Conservation (phyloP, 345 rosid species). For the Bruguiera gymnorhiza region DNA sequence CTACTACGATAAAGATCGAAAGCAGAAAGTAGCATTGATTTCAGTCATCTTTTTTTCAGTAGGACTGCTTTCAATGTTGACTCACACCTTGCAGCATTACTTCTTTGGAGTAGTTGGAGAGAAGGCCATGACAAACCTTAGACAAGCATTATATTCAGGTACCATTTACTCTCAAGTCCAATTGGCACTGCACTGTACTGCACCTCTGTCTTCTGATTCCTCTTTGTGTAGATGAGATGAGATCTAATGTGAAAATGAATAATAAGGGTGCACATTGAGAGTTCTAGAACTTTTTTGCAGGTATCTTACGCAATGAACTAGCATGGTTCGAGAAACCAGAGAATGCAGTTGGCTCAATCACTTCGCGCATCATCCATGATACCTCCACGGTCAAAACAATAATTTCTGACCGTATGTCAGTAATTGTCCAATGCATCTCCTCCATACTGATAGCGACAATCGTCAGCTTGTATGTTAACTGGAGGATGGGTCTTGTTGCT, state of each 20-base stretch:
- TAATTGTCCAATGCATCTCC: slow-evolving; percentile 60
- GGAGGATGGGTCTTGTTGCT: slow-evolving; percentile 66
- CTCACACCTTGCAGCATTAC: slow-evolving; percentile 63
- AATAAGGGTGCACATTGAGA: not conserved
- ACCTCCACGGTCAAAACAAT: slow-evolving; percentile 58
- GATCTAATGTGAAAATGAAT: too few relatives aligned
- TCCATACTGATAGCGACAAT: slow-evolving; percentile 61
- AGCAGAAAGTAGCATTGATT: slow-evolving; percentile 38
- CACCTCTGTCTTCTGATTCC: not conserved
- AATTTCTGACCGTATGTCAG: slow-evolving; percentile 65
- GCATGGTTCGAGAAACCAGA: slow-evolving; percentile 65
- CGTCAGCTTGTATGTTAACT: slow-evolving; percentile 48
- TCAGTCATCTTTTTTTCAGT: slow-evolving; percentile 42
- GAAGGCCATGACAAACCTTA: slow-evolving; percentile 59
- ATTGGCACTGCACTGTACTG: not conserved
- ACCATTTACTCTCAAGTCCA: slow-evolving; percentile 1
- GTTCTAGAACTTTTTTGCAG: slow-evolving; percentile 22
- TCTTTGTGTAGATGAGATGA: not conserved
- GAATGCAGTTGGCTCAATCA: slow-evolving; percentile 45
- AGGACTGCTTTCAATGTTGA: slow-evolving; percentile 49
- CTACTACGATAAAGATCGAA: slow-evolving; percentile 40
- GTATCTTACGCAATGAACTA: slow-evolving; percentile 49
- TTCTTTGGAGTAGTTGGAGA: slow-evolving; percentile 63
- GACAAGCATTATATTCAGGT: slow-evolving; percentile 56
- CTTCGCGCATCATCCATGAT: slow-evolving; percentile 47